Base-by-base conservation (phyloP, 805 yeast genomes). In the Priceomyces fermenticarens region DNA sequence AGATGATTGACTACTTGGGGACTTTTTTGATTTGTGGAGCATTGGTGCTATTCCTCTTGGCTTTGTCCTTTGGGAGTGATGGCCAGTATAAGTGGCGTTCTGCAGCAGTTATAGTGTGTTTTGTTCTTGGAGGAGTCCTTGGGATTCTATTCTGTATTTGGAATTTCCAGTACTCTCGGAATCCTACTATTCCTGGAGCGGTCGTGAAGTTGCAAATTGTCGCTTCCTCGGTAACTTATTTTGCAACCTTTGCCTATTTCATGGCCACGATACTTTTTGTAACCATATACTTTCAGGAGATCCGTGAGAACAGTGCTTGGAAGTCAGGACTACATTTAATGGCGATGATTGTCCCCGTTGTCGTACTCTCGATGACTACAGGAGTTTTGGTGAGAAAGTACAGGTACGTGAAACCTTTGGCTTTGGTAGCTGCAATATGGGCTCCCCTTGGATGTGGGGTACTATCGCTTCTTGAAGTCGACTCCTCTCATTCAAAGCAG, bases 21-120 rank as follows among this genome's bases (percentile, higher is more conserved):
- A 67, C 72, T 3, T 37, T 62, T 10, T 46, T 77, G 7, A 42
- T 76, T 29, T 54, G 72, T 3, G 55, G 60, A 3, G 74, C 76
- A 0, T 42, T 69, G 30, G 75, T 75, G 5, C 48, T 78, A 29
- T 50, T 77, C 6, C 57, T 71, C 35, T 60, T 73, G 38, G 85
- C 72, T 0, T 54, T 79, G 20, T 68, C 81, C 0, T 72, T 79
- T 46, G 84, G 82, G 10, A 47, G 58, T 5, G 77, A 77, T 4
- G 55, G 59, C 20, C 58, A 70, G 31, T 69, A 58, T 47, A 52
- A 70, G 1, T 81, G 86, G 86, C 51, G 58, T 3, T 72, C 81
- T 0, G 76, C 75, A n/a, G 68, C 75, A 4, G 76, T 77, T 4
- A 71, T 81, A 5, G 45, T 60, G 4, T 72, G 72, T 39, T 63